Base-by-base conservation (phyloP, 2,329 filamentous ascomycete species). In the Penicillium capsulatum region DNA sequence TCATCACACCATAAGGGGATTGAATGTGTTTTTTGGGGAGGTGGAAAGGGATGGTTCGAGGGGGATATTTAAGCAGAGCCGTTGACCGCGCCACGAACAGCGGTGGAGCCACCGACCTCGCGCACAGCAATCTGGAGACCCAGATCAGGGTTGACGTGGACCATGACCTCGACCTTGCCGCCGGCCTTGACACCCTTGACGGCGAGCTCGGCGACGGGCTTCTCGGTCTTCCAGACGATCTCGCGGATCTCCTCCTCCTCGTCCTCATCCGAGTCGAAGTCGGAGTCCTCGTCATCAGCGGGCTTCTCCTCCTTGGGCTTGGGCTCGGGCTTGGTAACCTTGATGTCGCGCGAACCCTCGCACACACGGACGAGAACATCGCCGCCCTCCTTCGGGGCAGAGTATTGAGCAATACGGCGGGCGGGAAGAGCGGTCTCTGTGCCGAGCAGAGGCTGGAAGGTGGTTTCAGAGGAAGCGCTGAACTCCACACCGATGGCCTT, bases 381-480 rank as follows among this genome's bases (percentile, higher is more conserved):
- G 37, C 92, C 92, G 46, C 89, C 90, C 31, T 82, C 80, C 64
- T 85, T 81, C 44, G 88, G 84, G 4, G 80, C 83, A 29, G 77
- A 64, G 57, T 97, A 81, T 59, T 89, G 83, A 31, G 90, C 80
- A 22, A 85, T 87, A 56, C 91, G 81, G 61, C 92, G 84, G 24
- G 89, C 88, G 16, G 92, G 92, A 4, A 91, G 85, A 22, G 90
- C 86, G 0, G 92, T 97, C 70, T 96, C 86, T 46, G 87, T 77
- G 33, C 83, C 78, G 47, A 98, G 77, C 55, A 98, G 77, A 43
- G 88, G 82, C 33, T 81, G 80, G 72, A 97, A 96, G 44, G 80
- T 71, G 50, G 86, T 81, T 43, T 79, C 74, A 30, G 69, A 69
- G 34, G 75, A 75, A 34, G 81, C 58, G 31, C 79, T 70, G 54